Conservation (phyloP, 2,329 filamentous ascomycete genomes). For the Apiospora pterosperma region DNA sequence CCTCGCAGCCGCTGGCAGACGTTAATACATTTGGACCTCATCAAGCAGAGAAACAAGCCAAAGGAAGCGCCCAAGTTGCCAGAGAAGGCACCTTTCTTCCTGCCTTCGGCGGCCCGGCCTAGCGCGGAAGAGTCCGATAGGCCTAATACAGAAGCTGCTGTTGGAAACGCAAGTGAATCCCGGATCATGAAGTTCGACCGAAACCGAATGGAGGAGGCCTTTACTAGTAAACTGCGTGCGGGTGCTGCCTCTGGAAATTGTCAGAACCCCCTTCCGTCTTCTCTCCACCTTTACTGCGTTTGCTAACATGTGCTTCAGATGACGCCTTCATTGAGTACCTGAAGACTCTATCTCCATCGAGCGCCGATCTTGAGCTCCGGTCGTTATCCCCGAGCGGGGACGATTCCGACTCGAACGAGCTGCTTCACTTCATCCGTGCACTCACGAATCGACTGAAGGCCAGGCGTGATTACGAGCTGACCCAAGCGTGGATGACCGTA, state of each 20-base stretch:
- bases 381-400: conserved; percentile 57
- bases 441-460: conserved; percentile 67
- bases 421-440: conserved; percentile 76
- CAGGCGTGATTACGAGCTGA: conserved; percentile 84
- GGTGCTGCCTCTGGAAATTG: conserved; percentile 57
- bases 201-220: conserved; percentile 52
- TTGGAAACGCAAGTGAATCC: conserved; percentile 38
- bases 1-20: conserved; percentile 94
- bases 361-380: conserved; percentile 86
- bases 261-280: conserved; percentile 34
- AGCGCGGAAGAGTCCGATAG: conserved; percentile 22
- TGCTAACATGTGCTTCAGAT: conserved; percentile 37
- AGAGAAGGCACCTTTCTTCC: conserved; percentile 93
- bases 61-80: conserved; percentile 87
- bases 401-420: conserved; percentile 59
- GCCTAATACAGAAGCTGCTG: conserved; percentile 21
- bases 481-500: conserved; percentile 96
- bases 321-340: conserved; percentile 72
- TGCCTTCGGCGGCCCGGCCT: conserved; percentile 54
- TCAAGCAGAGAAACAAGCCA: conserved; percentile 92
- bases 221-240: conserved; percentile 53
- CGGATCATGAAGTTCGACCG: conserved; percentile 67
- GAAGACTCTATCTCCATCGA: conserved; percentile 76
- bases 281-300: background rate
- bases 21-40: conserved; percentile 84